Base-by-base conservation (phyloP, 2,329 filamentous ascomycete genomes). In the Plenodomus biglobosus region DNA sequence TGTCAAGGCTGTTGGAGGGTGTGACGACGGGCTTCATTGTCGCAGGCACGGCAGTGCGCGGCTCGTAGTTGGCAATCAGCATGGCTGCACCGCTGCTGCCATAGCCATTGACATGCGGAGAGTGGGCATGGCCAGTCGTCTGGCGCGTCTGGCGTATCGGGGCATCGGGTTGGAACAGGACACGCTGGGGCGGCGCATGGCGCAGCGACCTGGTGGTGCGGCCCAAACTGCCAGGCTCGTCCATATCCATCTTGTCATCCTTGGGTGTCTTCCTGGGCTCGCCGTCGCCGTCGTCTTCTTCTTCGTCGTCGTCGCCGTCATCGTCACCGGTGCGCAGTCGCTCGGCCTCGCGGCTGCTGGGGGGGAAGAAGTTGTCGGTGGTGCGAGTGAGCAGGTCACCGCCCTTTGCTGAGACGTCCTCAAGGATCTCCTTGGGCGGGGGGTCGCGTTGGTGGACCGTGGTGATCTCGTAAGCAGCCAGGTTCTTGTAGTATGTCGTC, bases 401-500 rank as follows among this genome's bases (percentile, higher is more conserved):
- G 41, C 90, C 89, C 70, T 92, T 94, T 7, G 90, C 91, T 7
- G 90, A 81, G 21, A 81, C 69, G 48, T 91, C 85, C 71, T 96
- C 91, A 27, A 96, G 78, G 40, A 95, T 95, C 62, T 95, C 89
- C 60, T 88, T 90, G 5, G 90, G 90, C 15, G 91, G 91, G 0
- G 91, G 91, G 53, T 91, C 88, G 71, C 87, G 85, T 44, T 85
- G 82, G 73, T 92, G 87, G 36, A 91, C 75, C 10, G 84, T 86
- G 39, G 83, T 83, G 64, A 95, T 94, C 73, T 95, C 91, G 72
- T 88, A 96, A 1, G 91, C 90, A 11, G 87, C 87, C 38, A 96
- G 81, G 63, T 92, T 90, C 71, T 90, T 92, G 77, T 95, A 95
- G 75, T 94, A 96, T 54, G 88, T 85, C 46, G 88, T 87, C 75